Percentiles rank a stretch among this genome's conserved stretches.
Conservation (phyloP, 2,329 filamentous ascomycete genomes). For the Calonectria henricotiae region DNA sequence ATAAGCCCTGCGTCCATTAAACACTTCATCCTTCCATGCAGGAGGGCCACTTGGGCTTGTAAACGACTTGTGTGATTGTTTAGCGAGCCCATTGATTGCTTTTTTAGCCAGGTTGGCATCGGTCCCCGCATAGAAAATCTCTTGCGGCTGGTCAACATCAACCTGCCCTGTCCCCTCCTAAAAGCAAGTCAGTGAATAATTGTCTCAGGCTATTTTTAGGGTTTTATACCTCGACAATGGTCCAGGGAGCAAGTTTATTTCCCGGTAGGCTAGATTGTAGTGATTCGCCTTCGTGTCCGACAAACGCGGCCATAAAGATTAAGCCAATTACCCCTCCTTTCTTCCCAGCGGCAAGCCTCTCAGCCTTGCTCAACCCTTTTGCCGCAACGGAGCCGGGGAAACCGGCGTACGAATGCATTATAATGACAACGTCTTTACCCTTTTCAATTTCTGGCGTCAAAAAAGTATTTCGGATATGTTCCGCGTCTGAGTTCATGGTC, state of each 20-base stretch:
- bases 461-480: slow-evolving; percentile 26
- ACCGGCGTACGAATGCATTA: slow-evolving; percentile 51
- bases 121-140: slow-evolving; percentile 33
- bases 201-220: background rate
- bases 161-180: slow-evolving; percentile 24
- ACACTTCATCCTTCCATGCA: slow-evolving; percentile 38
- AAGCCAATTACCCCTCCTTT: slow-evolving; percentile 36
- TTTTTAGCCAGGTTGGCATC: slow-evolving; percentile 5
- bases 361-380: slow-evolving; percentile 39
- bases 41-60: slow-evolving; percentile 20
- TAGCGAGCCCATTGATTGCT: slow-evolving; percentile 19
- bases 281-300: slow-evolving; percentile 29
- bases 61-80: slow-evolving; percentile 24
- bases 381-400: slow-evolving; percentile 42
- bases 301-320: slow-evolving; percentile 40
- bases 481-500: slow-evolving; percentile 23
- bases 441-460: slow-evolving; percentile 38
- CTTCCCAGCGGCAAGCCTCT: slow-evolving; percentile 25
- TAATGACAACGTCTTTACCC: slow-evolving; percentile 43
- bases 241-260: slow-evolving; percentile 19
- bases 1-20: slow-evolving; percentile 35
- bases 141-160: slow-evolving; percentile 65
- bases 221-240: slow-evolving; percentile 2
- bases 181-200: too few species aligned
- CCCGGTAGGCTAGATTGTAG: slow-evolving; percentile 27